Percentiles rank a stretch among this genome's conserved stretches.
Conservation (phyloP, 2,329 filamentous ascomycete species). For the Colletotrichum sp. region DNA sequence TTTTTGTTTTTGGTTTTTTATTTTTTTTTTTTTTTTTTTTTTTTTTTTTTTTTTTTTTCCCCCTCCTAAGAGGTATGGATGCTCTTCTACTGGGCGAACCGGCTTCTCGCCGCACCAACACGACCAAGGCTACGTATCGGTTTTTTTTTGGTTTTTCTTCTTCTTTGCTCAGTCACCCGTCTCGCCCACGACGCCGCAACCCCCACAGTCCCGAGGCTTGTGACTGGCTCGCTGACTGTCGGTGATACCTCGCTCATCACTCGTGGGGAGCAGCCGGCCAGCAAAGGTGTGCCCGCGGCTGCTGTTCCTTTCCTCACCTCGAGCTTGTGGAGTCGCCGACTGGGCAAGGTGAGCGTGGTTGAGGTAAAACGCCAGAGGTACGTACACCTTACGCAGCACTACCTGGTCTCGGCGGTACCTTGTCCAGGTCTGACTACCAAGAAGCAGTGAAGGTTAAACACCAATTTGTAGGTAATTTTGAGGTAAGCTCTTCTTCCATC, state of each 20-base stretch:
- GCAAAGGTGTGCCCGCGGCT: background rate
- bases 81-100: background rate
- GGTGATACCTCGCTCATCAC: conserved; percentile 20
- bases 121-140: background rate
- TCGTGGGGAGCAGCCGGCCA: background rate
- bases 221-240: conserved; percentile 15
- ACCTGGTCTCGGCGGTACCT: conserved; percentile 8
- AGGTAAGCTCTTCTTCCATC: conserved; percentile 12
- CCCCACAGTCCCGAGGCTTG: background rate
- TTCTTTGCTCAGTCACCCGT: background rate
- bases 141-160: background rate
- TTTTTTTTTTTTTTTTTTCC: no score
- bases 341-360: background rate
- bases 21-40: no score
- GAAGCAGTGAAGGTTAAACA: background rate
- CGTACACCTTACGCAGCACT: conserved; percentile 3
- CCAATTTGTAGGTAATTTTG: conserved; percentile 19
- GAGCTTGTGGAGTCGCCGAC: conserved; percentile 17
- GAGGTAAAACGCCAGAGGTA: background rate
- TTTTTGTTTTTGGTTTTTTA: no score
- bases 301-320: background rate
- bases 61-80: background rate
- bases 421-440: conserved; percentile 3
- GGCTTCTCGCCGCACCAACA: background rate
- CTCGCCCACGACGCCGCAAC: background rate